These are phyloP conservation scores for Acmispon strigosus DNA, from an alignment of 306 rosid species.

Conservation along the genomic window DNA sequence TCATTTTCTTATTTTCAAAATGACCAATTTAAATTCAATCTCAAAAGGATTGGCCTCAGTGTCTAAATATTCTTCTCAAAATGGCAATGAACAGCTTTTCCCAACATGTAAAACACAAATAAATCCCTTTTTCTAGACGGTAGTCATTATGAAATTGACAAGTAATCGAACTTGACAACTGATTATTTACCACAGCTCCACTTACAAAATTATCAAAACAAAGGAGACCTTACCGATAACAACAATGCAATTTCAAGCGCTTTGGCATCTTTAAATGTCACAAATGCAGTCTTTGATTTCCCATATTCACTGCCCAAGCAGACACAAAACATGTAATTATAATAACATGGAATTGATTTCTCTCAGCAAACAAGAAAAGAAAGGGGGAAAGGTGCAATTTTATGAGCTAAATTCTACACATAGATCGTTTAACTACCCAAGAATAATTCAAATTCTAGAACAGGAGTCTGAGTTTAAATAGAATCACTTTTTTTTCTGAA, in stretches of 20 bases:
- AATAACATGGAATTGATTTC: background rate
- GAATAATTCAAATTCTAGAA: background rate
- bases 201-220: conserved; percentile 15
- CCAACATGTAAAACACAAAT: background rate
- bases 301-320: conserved; percentile 63
- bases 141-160: background rate
- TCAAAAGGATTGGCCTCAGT: background rate
- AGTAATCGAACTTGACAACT: background rate
- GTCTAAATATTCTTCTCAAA: conserved; percentile 7
- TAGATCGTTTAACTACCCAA: background rate
- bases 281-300: conserved; percentile 77
- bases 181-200: background rate
- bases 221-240: conserved; percentile 59
- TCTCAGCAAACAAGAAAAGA: background rate
- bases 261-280: conserved; percentile 83
- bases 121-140: background rate
- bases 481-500: background rate
- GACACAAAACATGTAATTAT: background rate
- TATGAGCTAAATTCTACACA: background rate
- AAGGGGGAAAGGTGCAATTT: background rate
- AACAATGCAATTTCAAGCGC: conserved; percentile 87
- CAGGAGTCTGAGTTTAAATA: background rate
- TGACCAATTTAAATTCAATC: background rate
- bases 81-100: background rate
- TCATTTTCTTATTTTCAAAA: conserved; percentile 2